Conservation (phyloP, 306 rosid genomes). For the Herpetospermum pedunculosum region DNA sequence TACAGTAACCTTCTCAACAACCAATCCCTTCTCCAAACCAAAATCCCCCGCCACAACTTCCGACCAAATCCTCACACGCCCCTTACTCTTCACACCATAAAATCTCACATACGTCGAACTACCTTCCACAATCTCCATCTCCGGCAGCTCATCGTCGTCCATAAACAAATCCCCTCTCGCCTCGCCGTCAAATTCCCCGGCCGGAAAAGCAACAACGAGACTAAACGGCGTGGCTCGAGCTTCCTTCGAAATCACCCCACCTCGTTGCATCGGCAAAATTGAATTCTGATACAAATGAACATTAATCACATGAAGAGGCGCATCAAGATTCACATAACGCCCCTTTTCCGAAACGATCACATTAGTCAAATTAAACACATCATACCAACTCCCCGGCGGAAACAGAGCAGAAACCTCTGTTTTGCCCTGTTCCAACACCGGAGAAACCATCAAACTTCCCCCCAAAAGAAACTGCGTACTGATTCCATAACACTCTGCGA, state of each 20-base stretch:
- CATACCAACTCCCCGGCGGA: slow-evolving; percentile 89
- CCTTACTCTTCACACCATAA: slow-evolving; percentile 37
- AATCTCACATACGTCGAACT: slow-evolving; percentile 55
- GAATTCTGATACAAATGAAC: slow-evolving; percentile 77
- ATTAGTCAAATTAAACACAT: slow-evolving; percentile 51
- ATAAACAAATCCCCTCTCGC: slow-evolving; percentile 68
- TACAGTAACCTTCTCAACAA: slow-evolving; percentile 48
- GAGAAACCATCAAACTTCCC: slow-evolving; percentile 65
- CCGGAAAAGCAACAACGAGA: slow-evolving; percentile 57
- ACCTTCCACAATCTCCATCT: slow-evolving; percentile 64
- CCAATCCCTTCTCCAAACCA: slow-evolving; percentile 58
- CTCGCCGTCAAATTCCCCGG: slow-evolving; percentile 41
- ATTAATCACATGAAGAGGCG: slow-evolving; percentile 75
- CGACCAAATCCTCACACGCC: slow-evolving; percentile 72
- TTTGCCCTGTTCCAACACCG: slow-evolving; percentile 67
- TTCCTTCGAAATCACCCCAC: slow-evolving; percentile 65
- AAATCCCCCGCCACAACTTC: slow-evolving; percentile 65
- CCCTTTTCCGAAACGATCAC: slow-evolving; percentile 43
- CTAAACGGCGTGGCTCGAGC: slow-evolving; percentile 74
- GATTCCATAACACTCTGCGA: slow-evolving; percentile 38
- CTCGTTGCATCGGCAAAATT: slow-evolving; percentile 83
- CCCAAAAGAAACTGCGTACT: slow-evolving; percentile 86
- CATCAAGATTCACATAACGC: slow-evolving; percentile 49
- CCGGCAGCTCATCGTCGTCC: slow-evolving; percentile 66
- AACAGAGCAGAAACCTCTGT: slow-evolving; percentile 65